Conservation (phyloP, 345 rosid species). For the Raphanus raphanistrum region DNA sequence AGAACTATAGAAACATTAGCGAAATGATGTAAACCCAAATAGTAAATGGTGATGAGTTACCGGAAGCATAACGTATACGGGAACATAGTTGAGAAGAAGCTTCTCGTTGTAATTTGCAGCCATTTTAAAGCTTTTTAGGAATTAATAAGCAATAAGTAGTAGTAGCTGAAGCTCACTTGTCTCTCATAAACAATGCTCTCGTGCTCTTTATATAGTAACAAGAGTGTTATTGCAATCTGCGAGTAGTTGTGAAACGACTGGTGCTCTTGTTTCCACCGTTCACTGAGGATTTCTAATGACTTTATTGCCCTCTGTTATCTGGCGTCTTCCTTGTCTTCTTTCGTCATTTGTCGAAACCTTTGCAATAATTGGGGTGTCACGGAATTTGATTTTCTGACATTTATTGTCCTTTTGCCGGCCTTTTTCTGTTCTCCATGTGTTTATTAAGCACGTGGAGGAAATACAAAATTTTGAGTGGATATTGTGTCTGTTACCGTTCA, state of each 20-base stretch:
- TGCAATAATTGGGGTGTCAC: background rate
- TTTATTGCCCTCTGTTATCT: background rate
- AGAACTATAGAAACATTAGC: background rate
- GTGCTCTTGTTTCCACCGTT: background rate
- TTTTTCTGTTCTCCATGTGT: background rate
- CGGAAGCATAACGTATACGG: constrained; percentile 82
- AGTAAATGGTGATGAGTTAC: constrained; percentile 38
- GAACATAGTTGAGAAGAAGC: constrained; percentile 69
- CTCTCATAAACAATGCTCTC: background rate
- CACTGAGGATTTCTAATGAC: background rate
- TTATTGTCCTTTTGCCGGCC: background rate
- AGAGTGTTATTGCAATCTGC: background rate
- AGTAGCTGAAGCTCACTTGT: constrained; percentile 7
- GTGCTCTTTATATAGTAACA: background rate
- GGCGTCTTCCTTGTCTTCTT: constrained; percentile 1
- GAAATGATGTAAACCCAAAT: background rate
- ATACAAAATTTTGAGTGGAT: background rate
- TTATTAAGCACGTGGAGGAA: constrained; percentile 4
- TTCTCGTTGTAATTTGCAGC: constrained; percentile 40
- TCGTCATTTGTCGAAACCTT: background rate
- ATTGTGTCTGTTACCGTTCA: background rate
- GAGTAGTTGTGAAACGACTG: background rate
- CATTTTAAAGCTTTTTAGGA: constrained; percentile 19
- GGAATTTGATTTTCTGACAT: background rate
- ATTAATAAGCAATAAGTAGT: background rate